Percentiles rank a stretch among this genome's conserved stretches.
Conservation (phyloP, 495 filamentous ascomycete species). For the Tuber microsphaerosporum region DNA sequence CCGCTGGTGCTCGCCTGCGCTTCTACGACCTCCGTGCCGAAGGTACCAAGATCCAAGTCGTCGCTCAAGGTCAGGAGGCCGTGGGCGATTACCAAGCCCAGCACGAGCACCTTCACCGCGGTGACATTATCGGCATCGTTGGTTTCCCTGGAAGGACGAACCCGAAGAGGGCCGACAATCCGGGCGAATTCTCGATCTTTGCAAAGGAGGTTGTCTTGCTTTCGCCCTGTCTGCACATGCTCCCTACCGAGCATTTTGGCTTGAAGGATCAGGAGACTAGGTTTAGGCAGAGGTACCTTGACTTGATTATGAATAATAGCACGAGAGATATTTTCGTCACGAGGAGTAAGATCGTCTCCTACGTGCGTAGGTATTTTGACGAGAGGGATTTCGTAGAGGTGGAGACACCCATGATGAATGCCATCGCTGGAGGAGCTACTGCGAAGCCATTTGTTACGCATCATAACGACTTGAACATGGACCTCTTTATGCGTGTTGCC, state of each 20-base stretch:
- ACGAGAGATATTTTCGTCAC: constrained; percentile 74
- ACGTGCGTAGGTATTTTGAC: constrained; percentile 81
- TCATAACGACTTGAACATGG: constrained; percentile 88
- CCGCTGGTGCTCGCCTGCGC: constrained; percentile 72
- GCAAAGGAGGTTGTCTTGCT: constrained; percentile 77
- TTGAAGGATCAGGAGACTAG: constrained; percentile 91
- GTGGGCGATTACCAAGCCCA: constrained; percentile 49
- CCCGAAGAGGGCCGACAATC: constrained; percentile 72
- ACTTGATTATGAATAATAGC: constrained; percentile 88
- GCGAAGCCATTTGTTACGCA: constrained; percentile 92
- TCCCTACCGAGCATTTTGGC: constrained; percentile 85
- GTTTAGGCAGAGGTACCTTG: constrained; percentile 84
- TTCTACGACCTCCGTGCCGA: constrained; percentile 90
- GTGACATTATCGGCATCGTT: constrained; percentile 82
- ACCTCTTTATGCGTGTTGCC: constrained; percentile 89
- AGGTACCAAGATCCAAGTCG: constrained; percentile 78
- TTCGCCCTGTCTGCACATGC: constrained; percentile 85
- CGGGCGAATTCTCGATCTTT: constrained; percentile 90
- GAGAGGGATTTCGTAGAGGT: constrained; percentile 80
- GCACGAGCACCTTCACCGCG: constrained; percentile 81
- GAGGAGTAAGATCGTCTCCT: constrained; percentile 74
- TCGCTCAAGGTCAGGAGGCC: constrained; percentile 75
- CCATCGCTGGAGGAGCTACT: constrained; percentile 89
- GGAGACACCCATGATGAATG: constrained; percentile 97
- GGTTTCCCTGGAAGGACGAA: constrained; percentile 84